Conservation (phyloP, 805 yeast genomes). For the Spathaspora boniae region DNA sequence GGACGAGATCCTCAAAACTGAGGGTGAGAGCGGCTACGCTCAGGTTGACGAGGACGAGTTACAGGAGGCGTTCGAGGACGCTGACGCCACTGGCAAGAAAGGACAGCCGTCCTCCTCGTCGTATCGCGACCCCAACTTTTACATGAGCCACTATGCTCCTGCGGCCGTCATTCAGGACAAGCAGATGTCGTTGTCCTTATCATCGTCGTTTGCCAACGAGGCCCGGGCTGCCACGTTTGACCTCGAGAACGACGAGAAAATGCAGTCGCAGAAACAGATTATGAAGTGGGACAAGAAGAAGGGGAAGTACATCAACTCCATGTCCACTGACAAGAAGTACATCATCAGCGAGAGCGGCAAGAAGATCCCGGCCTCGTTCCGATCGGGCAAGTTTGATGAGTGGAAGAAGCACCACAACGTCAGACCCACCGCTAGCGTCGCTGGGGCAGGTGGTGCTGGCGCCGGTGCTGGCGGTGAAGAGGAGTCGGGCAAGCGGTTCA, state of each 20-base stretch:
- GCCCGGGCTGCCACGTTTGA: constrained; percentile 88
- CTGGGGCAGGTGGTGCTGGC: too few relatives aligned
- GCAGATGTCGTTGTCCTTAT: constrained; percentile 49
- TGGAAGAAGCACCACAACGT: constrained; percentile 78
- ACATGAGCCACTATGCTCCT: constrained; percentile 88
- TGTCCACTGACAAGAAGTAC: constrained; percentile 77
- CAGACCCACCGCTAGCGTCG: constrained; percentile 53
- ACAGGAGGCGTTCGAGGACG: constrained; percentile 49
- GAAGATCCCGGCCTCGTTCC: constrained; percentile 83
- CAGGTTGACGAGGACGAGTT: constrained; percentile 46
- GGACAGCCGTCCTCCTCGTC: constrained; percentile 47
- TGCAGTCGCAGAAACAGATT: constrained; percentile 64
- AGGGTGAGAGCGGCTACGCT: constrained; percentile 45
- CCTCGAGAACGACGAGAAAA: constrained; percentile 71
- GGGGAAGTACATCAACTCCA: constrained; percentile 81
- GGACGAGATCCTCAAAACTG: constrained; percentile 63
- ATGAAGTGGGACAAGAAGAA: constrained; percentile 92
- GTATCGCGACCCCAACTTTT: constrained; percentile 74
- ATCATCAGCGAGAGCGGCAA: constrained; percentile 95
- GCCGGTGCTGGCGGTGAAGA: too few relatives aligned
- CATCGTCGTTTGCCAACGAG: constrained; percentile 68
- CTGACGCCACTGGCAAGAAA: constrained; percentile 33
- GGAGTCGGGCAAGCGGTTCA: constrained; percentile 44
- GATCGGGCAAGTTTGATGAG: constrained; percentile 86
- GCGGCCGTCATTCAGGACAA: constrained; percentile 74